phyloP scores from a whole-genome alignment of 345 rosid species.

The Eutrema yunnanense region DNA sequence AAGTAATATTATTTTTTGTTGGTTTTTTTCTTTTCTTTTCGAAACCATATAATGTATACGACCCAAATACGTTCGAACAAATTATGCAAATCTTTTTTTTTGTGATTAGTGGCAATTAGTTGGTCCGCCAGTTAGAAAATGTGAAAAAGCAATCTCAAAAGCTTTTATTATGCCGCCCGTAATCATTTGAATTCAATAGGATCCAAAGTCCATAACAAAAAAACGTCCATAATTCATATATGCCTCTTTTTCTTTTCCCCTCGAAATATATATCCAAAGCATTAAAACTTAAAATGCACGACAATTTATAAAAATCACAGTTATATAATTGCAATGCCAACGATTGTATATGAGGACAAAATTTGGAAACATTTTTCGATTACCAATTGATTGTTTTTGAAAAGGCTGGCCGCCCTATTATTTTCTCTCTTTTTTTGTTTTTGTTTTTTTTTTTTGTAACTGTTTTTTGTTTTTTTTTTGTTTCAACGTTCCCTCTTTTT shows the following conservation, averaged over 20 bases:
- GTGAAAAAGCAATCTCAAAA: conserved; percentile 9
- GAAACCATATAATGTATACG: background rate
- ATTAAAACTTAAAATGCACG: background rate
- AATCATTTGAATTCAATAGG: conserved; percentile 30
- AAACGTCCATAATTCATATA: background rate
- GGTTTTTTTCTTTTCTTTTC: background rate
- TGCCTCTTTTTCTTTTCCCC: background rate
- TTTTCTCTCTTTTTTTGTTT: too few species aligned
- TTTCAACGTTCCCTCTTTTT: background rate
- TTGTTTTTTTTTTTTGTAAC: background rate
- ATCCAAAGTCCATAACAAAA: conserved; percentile 2
- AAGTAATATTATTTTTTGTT: background rate
- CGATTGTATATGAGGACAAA: background rate
- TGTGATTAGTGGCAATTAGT: background rate
- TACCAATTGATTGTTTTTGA: background rate
- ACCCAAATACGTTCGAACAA: background rate
- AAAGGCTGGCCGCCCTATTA: too few species aligned
- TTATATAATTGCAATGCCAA: background rate
- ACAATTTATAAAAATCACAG: background rate
- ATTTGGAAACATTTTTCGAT: background rate
- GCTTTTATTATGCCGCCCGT: conserved; percentile 28
- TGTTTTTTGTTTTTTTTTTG: background rate
- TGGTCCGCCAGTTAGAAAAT: conserved; percentile 11
- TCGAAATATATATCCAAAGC: background rate
- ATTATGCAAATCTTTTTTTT: too few species aligned